Evolutionary conservation across 495 filamentous ascomycete genomes (phyloP), one percentile per base, ranked within the genome.

Genomic region (Aspergillus panamensis): DNA sequence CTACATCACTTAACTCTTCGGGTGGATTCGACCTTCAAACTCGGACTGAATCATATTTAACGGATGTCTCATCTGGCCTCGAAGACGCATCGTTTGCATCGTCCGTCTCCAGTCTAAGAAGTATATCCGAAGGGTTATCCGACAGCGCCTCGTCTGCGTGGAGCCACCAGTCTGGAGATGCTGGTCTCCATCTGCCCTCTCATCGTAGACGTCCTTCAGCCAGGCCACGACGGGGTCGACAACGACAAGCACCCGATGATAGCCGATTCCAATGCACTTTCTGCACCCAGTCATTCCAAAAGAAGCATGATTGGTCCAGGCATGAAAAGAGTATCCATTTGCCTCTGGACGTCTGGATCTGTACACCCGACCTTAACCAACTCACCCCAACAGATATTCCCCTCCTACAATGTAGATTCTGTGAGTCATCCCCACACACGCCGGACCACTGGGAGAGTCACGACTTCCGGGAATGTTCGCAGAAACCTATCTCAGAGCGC

Each of bases 321-420:
- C 90, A 94, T 68, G 90, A 94, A 67, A 91, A 90, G 61, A 89
- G 86, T 17, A 74, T 92, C 17, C 90, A 94, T 66, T 65, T 94
- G 30, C 84, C 82, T 13, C 79, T 92, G 0, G 90, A 92, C 61
- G 84, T 84, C 21, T 94, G 90, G 90, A 78, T 89, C 20, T 94
- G 90, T 66, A 62, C 43, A 25, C 29, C 65, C 12, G 48, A 51
- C 20, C 48, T 25, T 52, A 58, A 33, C 25, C 56, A 4, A 42
- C 20, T 49, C n/a, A 29, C 33, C 33, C 17, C 43, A 21, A 42
- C 48, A 13, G 30, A 58, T 55, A 8, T 55, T 59, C 72, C 42
- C 6, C 44, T 20, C 6, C 9, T 30, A 4, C 33, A 78, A 54
- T 94, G 90, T 60, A 78, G 80, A 8, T 92, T 88, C 60, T 94